phyloP scores from a whole-genome alignment of 31 red algal genomes.

The Asparagopsis taxiformis region DNA sequence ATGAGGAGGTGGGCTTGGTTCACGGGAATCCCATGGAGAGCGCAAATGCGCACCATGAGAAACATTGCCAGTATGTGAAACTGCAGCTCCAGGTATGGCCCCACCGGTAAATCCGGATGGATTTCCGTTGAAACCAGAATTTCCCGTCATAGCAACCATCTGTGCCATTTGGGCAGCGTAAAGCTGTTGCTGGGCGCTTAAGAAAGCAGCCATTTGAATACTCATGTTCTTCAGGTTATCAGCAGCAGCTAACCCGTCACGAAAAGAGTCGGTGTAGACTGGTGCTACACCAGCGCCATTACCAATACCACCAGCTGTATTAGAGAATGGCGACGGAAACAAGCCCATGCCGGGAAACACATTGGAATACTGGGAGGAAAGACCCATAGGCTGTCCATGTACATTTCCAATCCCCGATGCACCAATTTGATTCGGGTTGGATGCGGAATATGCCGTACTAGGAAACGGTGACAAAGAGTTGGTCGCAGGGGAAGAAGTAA shows the following conservation, averaged over 20 bases:
- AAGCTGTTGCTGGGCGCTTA: slow-evolving; percentile 72
- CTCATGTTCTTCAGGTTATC: slow-evolving; percentile 77
- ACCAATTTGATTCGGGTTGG: neutral
- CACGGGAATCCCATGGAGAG: slow-evolving; percentile 45
- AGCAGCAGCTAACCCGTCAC: slow-evolving; percentile 47
- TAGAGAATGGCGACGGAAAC: slow-evolving; percentile 54
- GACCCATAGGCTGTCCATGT: slow-evolving; percentile 28
- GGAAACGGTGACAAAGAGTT: slow-evolving; percentile 10
- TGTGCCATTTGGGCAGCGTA: slow-evolving; percentile 67
- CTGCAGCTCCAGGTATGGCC: slow-evolving; percentile 9
- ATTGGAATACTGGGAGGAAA: slow-evolving; percentile 33
- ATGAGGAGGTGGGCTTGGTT: slow-evolving; percentile 8
- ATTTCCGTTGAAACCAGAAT: slow-evolving; percentile 26
- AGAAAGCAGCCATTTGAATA: slow-evolving; percentile 75
- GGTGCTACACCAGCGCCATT: slow-evolving; percentile 21
- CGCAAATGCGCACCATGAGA: slow-evolving; percentile 32
- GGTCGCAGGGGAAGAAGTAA: slow-evolving; percentile 20
- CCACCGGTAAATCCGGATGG: slow-evolving; percentile 17
- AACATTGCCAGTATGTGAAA: slow-evolving; percentile 11
- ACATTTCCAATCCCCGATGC: slow-evolving; percentile 9
- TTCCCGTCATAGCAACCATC: slow-evolving; percentile 61
- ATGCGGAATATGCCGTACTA: neutral
- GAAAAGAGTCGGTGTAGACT: slow-evolving; percentile 28
- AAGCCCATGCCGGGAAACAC: slow-evolving; percentile 51
- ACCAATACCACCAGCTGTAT: slow-evolving; percentile 8